These are phyloP conservation scores for Aspergillus ellipticus DNA, from an alignment of 495 filamentous ascomycete genomes.

Conservation along the genomic window DNA sequence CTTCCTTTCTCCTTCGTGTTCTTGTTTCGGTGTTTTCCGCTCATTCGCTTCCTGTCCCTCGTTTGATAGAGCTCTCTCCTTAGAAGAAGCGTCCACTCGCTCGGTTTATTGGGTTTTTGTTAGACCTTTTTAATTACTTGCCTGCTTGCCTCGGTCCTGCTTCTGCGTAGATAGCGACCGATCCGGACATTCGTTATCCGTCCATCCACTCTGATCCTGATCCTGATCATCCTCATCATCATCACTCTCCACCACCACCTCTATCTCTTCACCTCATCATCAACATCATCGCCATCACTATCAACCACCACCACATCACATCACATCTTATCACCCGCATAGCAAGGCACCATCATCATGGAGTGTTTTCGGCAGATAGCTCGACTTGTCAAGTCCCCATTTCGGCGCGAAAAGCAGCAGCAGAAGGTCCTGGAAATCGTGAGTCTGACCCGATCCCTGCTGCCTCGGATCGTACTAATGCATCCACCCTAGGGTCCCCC, in stretches of 20 bases:
- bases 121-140: constrained; percentile 8
- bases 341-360: constrained; percentile 17
- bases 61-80: constrained; percentile 16
- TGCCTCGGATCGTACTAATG: not conserved
- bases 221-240: not conserved
- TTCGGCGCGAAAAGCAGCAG: constrained; percentile 26
- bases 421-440: constrained; percentile 37
- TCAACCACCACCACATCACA: not conserved
- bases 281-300: too few relatives aligned
- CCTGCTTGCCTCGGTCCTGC: constrained; percentile 8
- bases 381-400: constrained; percentile 36
- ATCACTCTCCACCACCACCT: not conserved
- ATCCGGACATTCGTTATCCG: not conserved
- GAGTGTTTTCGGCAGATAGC: constrained; percentile 41
- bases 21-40: constrained; percentile 23
- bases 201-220: not conserved
- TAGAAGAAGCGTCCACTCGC: constrained; percentile 7
- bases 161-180: constrained; percentile 10
- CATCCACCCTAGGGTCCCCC: constrained; percentile 32
- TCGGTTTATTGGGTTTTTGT: constrained; percentile 13
- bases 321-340: not conserved
- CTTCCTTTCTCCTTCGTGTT: constrained; percentile 21
- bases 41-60: constrained; percentile 25
- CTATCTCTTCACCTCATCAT: too few relatives aligned
- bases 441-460: constrained; percentile 10